These are phyloP conservation scores for Lasiodiplodia theobromae DNA, from an alignment of 2,329 filamentous ascomycete genomes.

Conservation along the genomic window DNA sequence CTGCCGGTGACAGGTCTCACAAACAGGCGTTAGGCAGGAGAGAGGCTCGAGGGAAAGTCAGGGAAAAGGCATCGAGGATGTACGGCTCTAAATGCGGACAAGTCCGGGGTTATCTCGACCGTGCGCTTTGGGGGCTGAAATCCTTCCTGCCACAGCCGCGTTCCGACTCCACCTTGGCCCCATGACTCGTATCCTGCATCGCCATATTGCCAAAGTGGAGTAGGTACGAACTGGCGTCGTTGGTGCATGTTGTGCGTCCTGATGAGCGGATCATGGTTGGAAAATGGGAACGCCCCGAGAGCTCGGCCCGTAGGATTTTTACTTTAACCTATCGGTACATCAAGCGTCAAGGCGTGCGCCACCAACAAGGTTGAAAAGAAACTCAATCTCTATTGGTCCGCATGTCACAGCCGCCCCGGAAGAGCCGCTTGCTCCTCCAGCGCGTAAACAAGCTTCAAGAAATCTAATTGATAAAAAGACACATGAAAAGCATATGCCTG, in stretches of 20 bases:
- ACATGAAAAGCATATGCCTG: no score
- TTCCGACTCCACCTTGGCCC: no score
- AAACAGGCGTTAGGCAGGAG: neutral
- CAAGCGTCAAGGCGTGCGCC: neutral
- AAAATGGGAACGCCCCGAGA: neutral
- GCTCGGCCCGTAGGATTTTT: neutral
- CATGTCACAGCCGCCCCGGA: neutral
- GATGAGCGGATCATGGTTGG: no score
- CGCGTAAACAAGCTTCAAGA: no score
- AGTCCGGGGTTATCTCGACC: neutral
- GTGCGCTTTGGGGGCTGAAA: neutral
- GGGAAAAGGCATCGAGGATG: neutral
- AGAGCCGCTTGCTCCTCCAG: no score
- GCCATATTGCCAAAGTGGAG: neutral
- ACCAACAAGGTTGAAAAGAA: neutral
- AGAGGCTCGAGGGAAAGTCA: neutral
- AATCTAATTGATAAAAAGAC: no score
- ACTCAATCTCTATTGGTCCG: neutral
- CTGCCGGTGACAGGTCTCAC: no score
- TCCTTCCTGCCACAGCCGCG: neutral
- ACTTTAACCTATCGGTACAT: no score
- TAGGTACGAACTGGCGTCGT: neutral
- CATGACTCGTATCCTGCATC: neutral
- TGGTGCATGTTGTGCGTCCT: neutral
- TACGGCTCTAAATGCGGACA: neutral